Evolutionary conservation across 2,329 filamentous ascomycete genomes (phyloP).

Genomic region (Ustulina deusta): DNA sequence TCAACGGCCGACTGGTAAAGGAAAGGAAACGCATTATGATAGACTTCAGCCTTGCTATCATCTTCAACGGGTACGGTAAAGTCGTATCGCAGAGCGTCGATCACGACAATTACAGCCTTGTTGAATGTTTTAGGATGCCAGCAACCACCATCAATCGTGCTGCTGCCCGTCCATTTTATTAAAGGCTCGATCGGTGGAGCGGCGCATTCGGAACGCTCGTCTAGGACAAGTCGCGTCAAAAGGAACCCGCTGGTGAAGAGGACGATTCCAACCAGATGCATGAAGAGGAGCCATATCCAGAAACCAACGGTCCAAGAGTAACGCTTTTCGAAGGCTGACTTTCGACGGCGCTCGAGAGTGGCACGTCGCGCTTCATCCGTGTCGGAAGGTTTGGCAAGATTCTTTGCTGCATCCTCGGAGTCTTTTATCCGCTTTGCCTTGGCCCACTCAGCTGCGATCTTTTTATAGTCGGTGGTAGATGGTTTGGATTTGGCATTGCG

Average conservation of each 20-base stretch:
- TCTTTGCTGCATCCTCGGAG: conserved; percentile 54
- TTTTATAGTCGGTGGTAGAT: conserved; percentile 60
- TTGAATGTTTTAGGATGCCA: conserved; percentile 97
- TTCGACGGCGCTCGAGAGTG: conserved; percentile 62
- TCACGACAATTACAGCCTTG: conserved; percentile 88
- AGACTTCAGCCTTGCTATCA: conserved; percentile 68
- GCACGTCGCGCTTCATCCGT: conserved; percentile 60
- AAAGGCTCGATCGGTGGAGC: conserved; percentile 73
- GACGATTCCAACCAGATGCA: conserved; percentile 85
- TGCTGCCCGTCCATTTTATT: conserved; percentile 56
- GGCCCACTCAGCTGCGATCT: conserved; percentile 66
- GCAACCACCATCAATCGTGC: conserved; percentile 75
- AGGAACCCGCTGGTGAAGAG: conserved; percentile 97
- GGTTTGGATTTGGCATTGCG: conserved; percentile 46
- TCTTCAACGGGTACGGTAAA: conserved; percentile 85
- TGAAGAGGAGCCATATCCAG: conserved; percentile 75
- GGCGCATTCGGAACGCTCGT: conserved; percentile 78
- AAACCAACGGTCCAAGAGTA: conserved; percentile 73
- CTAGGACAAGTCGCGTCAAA: conserved; percentile 83
- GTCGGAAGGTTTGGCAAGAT: conserved; percentile 50
- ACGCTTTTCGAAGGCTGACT: conserved; percentile 63
- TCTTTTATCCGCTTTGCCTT: conserved; percentile 65
- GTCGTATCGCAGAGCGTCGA: conserved; percentile 96
- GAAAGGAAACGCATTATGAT: conserved; percentile 89
- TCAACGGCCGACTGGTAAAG: conserved; percentile 83